Percentiles rank a stretch among this genome's conserved stretches.
These are phyloP conservation scores for Podaxis pistillaris DNA, from an alignment of 768 basidiomycete species.

Conservation along the genomic window DNA sequence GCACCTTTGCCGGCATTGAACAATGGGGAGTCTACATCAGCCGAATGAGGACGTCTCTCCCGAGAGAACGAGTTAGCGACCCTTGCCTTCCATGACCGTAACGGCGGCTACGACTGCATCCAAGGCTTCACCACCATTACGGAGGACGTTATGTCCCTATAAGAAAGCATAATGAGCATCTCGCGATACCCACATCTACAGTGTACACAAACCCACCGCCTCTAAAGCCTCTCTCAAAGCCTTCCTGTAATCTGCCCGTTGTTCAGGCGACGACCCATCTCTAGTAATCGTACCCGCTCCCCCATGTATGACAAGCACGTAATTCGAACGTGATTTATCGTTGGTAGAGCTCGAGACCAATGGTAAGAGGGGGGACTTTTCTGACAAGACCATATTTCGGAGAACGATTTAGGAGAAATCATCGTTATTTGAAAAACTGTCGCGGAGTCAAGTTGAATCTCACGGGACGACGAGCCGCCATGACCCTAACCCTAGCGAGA, in stretches of 20 bases:
- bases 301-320: conserved; percentile 72
- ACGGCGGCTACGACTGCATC: conserved; percentile 81
- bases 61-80: neutral
- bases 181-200: neutral
- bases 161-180: neutral
- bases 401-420: neutral
- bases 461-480: neutral
- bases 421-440: neutral
- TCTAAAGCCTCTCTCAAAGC: conserved; percentile 53
- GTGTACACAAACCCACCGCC: conserved; percentile 29
- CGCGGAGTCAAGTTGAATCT: neutral
- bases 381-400: neutral
- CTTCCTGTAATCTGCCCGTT: conserved; percentile 55
- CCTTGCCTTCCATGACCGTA: conserved; percentile 64
- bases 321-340: conserved; percentile 10
- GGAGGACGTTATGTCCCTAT: conserved; percentile 61
- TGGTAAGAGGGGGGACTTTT: conserved; percentile 7
- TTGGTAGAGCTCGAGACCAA: neutral
- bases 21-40: conserved; percentile 58
- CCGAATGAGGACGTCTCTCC: neutral
- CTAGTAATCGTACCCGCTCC: conserved; percentile 73
- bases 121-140: conserved; percentile 74
- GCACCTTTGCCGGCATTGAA: conserved; percentile 83
- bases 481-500: conserved; percentile 1
- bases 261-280: conserved; percentile 55